A percentile compares a stretch with the other conserved stretches of the same genome.
These are phyloP conservation scores for Penicillium sp. DNA, from an alignment of 2,329 filamentous ascomycete genomes.

Conservation along the genomic window DNA sequence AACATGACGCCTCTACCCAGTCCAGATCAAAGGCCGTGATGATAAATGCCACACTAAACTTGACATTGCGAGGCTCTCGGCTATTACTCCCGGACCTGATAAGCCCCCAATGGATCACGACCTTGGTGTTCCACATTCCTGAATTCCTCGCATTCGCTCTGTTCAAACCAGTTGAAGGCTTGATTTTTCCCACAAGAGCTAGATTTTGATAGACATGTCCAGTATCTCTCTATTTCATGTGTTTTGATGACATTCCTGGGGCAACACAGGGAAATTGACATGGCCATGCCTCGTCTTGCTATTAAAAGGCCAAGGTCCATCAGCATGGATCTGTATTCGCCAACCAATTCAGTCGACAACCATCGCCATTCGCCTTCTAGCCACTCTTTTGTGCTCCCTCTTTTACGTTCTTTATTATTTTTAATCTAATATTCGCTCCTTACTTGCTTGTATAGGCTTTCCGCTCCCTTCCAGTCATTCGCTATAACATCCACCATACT, in stretches of 20 bases:
- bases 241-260: neutral
- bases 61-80: neutral
- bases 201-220: neutral
- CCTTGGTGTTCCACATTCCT: neutral
- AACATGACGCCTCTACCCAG: too few species aligned
- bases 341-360: constrained; percentile 13
- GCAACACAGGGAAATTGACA: too few species aligned
- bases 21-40: neutral
- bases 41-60: neutral
- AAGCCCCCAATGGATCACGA: neutral
- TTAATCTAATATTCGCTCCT: neutral
- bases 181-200: neutral
- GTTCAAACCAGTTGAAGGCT: neutral
- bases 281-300: neutral
- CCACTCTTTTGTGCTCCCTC: neutral
- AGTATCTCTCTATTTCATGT: neutral
- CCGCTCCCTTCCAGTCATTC: too few species aligned
- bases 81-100: neutral
- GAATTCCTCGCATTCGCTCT: neutral
- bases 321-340: neutral
- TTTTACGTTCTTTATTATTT: neutral
- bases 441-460: neutral
- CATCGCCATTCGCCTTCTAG: constrained; percentile 1
- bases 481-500: too few species aligned
- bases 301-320: neutral